Evolutionary conservation across 202 grass and related monocot species (phyloP), one percentile per base, ranked within the genome.

Genomic region (Elaeis oleifera): DNA sequence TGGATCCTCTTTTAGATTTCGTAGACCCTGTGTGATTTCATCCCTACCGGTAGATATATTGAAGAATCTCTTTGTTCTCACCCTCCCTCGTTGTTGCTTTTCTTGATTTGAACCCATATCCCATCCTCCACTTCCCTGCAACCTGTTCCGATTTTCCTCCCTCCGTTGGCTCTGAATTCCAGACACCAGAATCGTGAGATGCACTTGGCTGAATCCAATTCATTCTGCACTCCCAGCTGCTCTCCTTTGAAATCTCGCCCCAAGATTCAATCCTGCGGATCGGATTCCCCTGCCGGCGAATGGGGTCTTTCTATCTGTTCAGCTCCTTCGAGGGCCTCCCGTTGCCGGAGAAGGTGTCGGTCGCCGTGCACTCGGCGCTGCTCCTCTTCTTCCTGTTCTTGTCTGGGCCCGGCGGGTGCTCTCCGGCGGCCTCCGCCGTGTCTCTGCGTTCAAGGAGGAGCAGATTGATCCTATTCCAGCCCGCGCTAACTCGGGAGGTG

Each of bases 381-480:
- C 50, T 56, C 55, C 67, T 36, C 61, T 67, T 54, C 20, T 50
- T 61, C 61, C 54, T 80, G 54, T 70, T 66, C 74, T 76, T 70
- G 76, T 72, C 54, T 78, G 55, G 11, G 75, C 55, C 60, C 60
- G 73, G 53, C 81, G 83, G 69, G 76, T 83, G 81, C 71, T 76
- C 80, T 74, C 64, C 58, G 68, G 70, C 74, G 75, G 61, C 31
- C 63, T 76, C 61, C 18, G 71, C 52, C 80, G 54, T 48, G 72
- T 84, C 73, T 75, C 68, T 50, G 64, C 62, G 51, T 44, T 44
- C 9, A 44, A 44, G 36, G 36, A 13, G 36, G 36, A 44, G 36
- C 36, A 9, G 36, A 44, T 44, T 0, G 36, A 44, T 3, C 18
- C 51, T 13, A 25, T 23, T 23, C 27, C 65, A 4, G 52, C 16